Base-by-base conservation (phyloP, 768 basidiomycete genomes). In the Harrya chromipes region DNA sequence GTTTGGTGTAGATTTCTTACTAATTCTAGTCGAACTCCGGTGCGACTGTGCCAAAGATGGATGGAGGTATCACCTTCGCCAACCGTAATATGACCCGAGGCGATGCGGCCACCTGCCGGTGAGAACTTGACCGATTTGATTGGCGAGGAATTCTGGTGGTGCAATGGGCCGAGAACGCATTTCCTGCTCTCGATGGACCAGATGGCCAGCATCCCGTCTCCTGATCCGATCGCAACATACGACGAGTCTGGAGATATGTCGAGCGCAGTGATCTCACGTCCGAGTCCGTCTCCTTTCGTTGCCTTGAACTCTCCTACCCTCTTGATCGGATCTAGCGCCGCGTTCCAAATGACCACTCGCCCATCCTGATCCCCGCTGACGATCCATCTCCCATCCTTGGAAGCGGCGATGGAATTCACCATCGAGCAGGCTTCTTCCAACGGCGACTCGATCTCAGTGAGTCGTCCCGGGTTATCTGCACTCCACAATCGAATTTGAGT, bases 41-140 rank as follows among this genome's bases (percentile, higher is more conserved):
- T 57, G 6, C 19, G 34, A 41, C 37, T 46, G 34, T 54, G 51
- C 59, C 59, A 60, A 24, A 60, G 46, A 27, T 19, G 35, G 17
- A 57, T 24, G 11, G 46, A 39, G 3, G 3, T 16, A 26, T 16
- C n/a, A 17, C 41, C 39, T 29, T 7, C 14, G 17, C 39, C 49
- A 14, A 34, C 23, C 13, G 33, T 4, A n/a, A 16, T 20, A 24
- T 51, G 34, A 16, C 39, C 43, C 13, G 49, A 47, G 4, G 56
- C 57, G 12, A 60, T 46, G 27, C 33, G 52, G 13, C 14, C 39
- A 12, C 57, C 59, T 3, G 27, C 14, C 1, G 58, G 57, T 1
- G 59, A 60, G 38, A 60, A 59, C 44, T 56, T 56, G 50, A 60
- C 31, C 1, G 53, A 55, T 11, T 50, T 45, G 11, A 59, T 24